Percentiles rank a stretch among this genome's conserved stretches.
Conservation (phyloP, 2,329 filamentous ascomycete species). For the Chrysoporthe puriensis region DNA sequence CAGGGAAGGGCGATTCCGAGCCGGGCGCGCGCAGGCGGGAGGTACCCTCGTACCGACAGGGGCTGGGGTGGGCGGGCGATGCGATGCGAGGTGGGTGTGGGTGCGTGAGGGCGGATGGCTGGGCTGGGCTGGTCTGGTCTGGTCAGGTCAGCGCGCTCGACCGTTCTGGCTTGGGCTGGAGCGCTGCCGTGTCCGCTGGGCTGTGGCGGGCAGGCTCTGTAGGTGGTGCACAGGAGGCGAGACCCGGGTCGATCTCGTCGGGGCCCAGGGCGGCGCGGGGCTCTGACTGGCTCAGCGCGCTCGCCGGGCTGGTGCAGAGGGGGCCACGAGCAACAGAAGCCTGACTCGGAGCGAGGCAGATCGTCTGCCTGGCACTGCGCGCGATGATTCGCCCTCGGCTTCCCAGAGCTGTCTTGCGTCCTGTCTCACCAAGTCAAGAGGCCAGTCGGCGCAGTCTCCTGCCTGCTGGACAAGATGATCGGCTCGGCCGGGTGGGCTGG, state of each 20-base stretch:
- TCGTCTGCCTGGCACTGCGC: conserved; percentile 20
- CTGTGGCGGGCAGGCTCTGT: conserved; percentile 4
- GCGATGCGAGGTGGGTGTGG: background rate
- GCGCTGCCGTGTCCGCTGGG: conserved; percentile 15
- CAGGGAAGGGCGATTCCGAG: background rate
- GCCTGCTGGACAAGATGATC: background rate
- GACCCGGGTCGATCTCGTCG: conserved; percentile 28
- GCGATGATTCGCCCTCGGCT: conserved; percentile 25
- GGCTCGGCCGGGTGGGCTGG: background rate
- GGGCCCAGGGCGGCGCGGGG: conserved; percentile 8
- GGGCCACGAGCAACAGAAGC: conserved; percentile 29
- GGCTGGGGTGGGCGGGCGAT: conserved; percentile 9
- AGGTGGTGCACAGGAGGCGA: conserved; percentile 23
- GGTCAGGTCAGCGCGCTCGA: conserved; percentile 21
- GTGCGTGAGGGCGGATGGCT: background rate
- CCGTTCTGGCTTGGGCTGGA: conserved; percentile 27
- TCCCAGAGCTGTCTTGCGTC: conserved; percentile 22
- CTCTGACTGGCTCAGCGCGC: conserved; percentile 28
- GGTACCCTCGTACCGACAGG: conserved; percentile 3
- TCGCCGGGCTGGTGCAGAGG: conserved; percentile 14
- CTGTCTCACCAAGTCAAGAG: conserved; percentile 24
- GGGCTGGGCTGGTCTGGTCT: conserved; percentile 9
- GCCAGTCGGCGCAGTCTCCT: conserved; percentile 8
- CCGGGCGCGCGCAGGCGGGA: background rate
- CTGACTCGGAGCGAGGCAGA: conserved; percentile 25